phyloP scores from a whole-genome alignment of 78 protist species.

The Guillardia theta region DNA sequence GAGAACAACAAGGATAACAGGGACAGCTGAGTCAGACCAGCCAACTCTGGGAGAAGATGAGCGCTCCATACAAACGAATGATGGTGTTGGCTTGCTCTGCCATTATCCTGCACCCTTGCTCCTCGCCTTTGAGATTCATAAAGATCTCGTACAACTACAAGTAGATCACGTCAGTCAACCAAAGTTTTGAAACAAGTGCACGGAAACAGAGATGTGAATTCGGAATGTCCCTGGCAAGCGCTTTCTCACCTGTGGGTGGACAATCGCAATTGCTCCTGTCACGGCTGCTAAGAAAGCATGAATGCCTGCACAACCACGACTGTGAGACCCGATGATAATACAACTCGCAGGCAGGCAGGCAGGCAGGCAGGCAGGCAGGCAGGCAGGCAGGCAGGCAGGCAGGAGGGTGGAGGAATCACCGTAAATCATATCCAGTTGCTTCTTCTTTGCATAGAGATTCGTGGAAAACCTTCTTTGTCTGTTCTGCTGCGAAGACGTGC shows the following conservation, averaged over 20 bases:
- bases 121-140: neutral
- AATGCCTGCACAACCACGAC: neutral
- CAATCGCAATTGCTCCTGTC: neutral
- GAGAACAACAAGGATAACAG: no score
- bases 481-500: no score
- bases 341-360: neutral
- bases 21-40: neutral
- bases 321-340: neutral
- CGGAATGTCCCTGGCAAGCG: no score
- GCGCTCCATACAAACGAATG: neutral
- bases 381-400: neutral
- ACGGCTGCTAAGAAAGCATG: neutral
- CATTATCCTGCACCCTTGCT: neutral
- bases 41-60: neutral
- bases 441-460: no score
- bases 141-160: neutral
- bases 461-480: no score
- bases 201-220: neutral
- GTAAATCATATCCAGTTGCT: neutral
- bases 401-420: neutral
- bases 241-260: neutral
- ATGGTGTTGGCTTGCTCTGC: neutral
- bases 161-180: neutral
- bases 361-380: neutral
- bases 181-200: neutral